Evolutionary conservation across 768 basidiomycete species (phyloP).

Genomic region (Pisolithus microcarpus): DNA sequence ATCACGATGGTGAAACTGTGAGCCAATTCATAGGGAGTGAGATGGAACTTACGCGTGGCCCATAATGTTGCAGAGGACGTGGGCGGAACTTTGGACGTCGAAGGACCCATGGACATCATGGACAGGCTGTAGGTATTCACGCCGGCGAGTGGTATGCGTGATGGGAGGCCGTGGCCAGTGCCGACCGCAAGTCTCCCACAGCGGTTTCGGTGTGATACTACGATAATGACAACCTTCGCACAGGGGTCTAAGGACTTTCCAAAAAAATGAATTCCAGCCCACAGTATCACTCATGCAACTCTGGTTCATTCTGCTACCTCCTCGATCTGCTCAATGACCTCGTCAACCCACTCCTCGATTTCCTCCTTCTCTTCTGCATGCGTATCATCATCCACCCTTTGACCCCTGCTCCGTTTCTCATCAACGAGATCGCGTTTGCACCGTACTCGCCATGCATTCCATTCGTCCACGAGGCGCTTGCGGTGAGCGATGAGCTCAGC

Average conservation of each 20-base stretch:
- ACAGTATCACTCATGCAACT: constrained; percentile 33
- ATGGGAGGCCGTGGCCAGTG: background rate
- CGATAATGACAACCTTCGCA: no score
- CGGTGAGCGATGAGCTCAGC: constrained; percentile 88
- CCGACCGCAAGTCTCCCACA: background rate
- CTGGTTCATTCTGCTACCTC: constrained; percentile 44
- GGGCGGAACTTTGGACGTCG: constrained; percentile 22
- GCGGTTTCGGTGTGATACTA: background rate
- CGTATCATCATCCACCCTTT: constrained; percentile 25
- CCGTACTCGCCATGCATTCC: constrained; percentile 92
- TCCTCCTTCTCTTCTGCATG: constrained; percentile 70
- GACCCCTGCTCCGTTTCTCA: constrained; percentile 37
- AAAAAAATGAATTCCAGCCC: background rate
- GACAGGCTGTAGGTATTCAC: background rate
- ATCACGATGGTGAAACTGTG: background rate
- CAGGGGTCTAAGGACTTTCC: background rate
- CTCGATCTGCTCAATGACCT: constrained; percentile 87
- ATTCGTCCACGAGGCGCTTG: constrained; percentile 91
- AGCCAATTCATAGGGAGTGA: background rate
- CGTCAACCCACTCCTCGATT: constrained; percentile 92
- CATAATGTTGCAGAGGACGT: constrained; percentile 57
- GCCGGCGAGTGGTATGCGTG: no score
- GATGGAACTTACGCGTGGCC: constrained; percentile 55
- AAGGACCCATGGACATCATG: constrained; percentile 25
- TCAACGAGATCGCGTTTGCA: constrained; percentile 62